These are phyloP conservation scores for Penicillium roqueforti DNA, from an alignment of 495 filamentous ascomycete genomes.

Conservation along the genomic window DNA sequence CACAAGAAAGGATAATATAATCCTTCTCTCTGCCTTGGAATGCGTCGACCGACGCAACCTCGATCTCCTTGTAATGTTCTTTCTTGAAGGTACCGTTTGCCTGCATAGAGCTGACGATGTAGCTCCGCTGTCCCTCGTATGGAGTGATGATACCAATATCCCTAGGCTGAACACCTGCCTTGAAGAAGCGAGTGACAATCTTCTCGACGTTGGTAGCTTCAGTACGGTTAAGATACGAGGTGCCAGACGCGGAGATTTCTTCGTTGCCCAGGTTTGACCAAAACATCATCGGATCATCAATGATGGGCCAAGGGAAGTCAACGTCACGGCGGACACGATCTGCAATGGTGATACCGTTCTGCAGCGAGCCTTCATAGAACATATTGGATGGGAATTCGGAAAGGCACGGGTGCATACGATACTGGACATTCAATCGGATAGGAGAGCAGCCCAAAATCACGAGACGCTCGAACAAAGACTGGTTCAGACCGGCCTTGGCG, in stretches of 20 bases:
- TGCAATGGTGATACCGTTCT: slow-evolving; percentile 91
- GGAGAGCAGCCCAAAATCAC: slow-evolving; percentile 90
- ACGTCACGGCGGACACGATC: slow-evolving; percentile 88
- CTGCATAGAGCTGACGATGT: slow-evolving; percentile 98
- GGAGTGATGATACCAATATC: slow-evolving; percentile 98
- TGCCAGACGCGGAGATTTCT: slow-evolving; percentile 96
- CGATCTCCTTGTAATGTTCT: slow-evolving; percentile 97
- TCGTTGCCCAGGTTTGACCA: slow-evolving; percentile 98
- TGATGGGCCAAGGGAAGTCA: slow-evolving; percentile 97
- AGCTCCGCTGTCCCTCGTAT: slow-evolving; percentile 97
- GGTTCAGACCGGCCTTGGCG: slow-evolving; percentile 94
- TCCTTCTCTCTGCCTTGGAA: slow-evolving; percentile 99
- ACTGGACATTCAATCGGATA: slow-evolving; percentile 94
- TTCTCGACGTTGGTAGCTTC: slow-evolving; percentile 98
- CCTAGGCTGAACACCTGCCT: slow-evolving; percentile 87
- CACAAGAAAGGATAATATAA: slow-evolving; percentile 96
- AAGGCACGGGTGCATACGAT: slow-evolving; percentile 98
- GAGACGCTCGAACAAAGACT: slow-evolving; percentile 94
- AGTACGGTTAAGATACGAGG: slow-evolving; percentile 95
- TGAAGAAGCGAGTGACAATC: slow-evolving; percentile 98
- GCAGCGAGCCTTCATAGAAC: slow-evolving; percentile 98
- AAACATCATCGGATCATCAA: slow-evolving; percentile 98
- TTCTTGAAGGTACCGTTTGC: slow-evolving; percentile 96
- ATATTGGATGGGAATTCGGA: slow-evolving; percentile 99
- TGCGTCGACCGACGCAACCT: slow-evolving; percentile 96